Base-by-base conservation (phyloP, 2,329 filamentous ascomycete species). In the Albophoma yamanashiensis region DNA sequence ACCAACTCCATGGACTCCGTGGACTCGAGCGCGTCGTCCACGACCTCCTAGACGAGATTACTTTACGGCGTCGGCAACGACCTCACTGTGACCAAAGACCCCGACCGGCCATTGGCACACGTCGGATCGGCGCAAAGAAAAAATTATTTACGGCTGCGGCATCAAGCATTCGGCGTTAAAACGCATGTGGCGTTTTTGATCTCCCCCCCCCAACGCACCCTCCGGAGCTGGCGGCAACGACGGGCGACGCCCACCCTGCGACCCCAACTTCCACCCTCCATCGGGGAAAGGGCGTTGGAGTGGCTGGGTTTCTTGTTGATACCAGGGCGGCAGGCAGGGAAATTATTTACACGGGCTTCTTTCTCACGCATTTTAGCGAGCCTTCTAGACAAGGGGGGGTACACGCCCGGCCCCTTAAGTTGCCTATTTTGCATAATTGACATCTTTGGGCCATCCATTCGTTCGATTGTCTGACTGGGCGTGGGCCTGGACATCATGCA, bases 1-100 rank as follows among this genome's bases (percentile, higher is more conserved):
- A 68, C 68, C 63, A 69, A 69, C 65, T 75, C 74, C 34, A 66
- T 69, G 60, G 73, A 71, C 63, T 76, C 73, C 27, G 65, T 70
- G 60, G 64, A 66, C 43, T 73, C 71, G 38, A 68, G 60, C 57
- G 61, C 71, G 27, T 73, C 73, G 52, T 59, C 59, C 40, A 47
- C 55, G 15, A 17, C 39, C 40, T 47, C 39, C 22, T 68, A 65
- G 62, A 59, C 47, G 40, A 14, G 3, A 15, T 17, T 17, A 17
- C 5, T 14, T 27, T 15, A 25, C 7, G 6, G 27, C 47, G 47
- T 34, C 47, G 27, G 11, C 27, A 11, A n/a, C 20, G 9, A 22
- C 50, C 27, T 36, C 50, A 53, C 50, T 31, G n/a, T 53, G 50
- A 53, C 25, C 45, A 12, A 27, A 25, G 43, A 47, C n/a, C 40